phyloP scores from a whole-genome alignment of 192 early-diverging fungal genomes.

The Funneliformis geosporum region DNA sequence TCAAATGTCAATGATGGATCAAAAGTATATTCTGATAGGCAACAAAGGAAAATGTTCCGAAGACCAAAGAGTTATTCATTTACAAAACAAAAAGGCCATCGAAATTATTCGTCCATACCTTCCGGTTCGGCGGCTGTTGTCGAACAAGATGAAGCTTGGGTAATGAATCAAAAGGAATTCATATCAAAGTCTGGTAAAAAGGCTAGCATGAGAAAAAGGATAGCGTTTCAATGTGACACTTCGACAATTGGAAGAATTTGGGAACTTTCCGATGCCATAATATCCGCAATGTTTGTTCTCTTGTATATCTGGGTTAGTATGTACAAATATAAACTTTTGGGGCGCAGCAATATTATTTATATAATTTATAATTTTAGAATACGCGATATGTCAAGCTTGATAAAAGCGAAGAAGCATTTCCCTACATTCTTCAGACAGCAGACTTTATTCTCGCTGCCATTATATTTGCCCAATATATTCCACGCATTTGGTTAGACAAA shows the following conservation, averaged over 20 bases:
- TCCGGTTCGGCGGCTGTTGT: background rate
- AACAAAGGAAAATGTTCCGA: background rate
- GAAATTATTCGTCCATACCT: background rate
- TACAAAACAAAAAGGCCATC: background rate
- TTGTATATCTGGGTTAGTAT: conserved; percentile 49
- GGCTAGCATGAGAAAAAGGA: background rate
- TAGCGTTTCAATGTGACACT: conserved; percentile 1
- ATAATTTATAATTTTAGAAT: conserved; percentile 34
- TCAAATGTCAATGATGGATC: background rate
- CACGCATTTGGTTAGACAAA: conserved; percentile 60
- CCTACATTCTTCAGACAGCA: conserved; percentile 40
- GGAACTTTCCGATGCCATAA: conserved; percentile 59
- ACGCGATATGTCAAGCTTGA: conserved; percentile 49
- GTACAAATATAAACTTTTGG: background rate
- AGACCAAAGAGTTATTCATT: background rate
- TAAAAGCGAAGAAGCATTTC: conserved; percentile 45
- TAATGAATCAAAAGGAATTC: conserved; percentile 6
- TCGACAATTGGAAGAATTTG: conserved; percentile 46
- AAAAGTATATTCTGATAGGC: background rate
- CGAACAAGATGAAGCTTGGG: conserved; percentile 5
- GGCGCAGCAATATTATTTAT: background rate
- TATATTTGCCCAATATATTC: conserved; percentile 61
- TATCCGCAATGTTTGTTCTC: conserved; percentile 49
- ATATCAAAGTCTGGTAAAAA: background rate
- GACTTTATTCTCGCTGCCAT: conserved; percentile 50